Evolutionary conservation across 306 rosid species (phyloP), one percentile per base, ranked within the genome.

Genomic region (Dryas octopetala): DNA sequence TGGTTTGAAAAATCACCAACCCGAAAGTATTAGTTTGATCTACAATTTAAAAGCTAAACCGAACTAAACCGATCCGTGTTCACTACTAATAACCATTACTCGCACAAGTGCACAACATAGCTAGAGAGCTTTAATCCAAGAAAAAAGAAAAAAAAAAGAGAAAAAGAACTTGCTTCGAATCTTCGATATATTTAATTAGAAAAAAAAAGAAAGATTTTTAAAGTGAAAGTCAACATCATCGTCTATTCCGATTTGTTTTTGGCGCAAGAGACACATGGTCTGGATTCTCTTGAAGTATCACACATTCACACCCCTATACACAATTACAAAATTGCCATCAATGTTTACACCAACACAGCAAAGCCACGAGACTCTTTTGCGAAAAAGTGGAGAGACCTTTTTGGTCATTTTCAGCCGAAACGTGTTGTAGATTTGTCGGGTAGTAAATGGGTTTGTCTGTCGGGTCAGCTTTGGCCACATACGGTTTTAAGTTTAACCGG

Each of bases 141-240:
- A 23, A 23, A 23, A 23, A 23, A 23, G 0, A 23, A 23, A 23
- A 23, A 23, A 0, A 23, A 23, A 23, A 23, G 0, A 23, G 23
- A 0, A 0, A 23, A 23, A 23, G 23, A 23, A 23, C 23, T 23
- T 23, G 23, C 23, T 23, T 23, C 19, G 19, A 19, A 19, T 19
- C 19, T 19, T 19, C 23, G 0, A 23, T 23, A 23, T 23, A 23
- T 23, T 23, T 23, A 23, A 23, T 23, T 23, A 23, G 23, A 23
- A 23, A 23, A 23, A 59, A 59, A 50, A 7, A 64, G 16, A 53
- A 51, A 51, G 6, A 8, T 16, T 16, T 17, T 4, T 3, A 17
- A 57, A 16, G 16, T 4, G 4, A 28, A 62, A 65, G 79, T 75
- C 79, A 75, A 75, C 52, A 49, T 62, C 78, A 63, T 6, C 32